A percentile compares a stretch with the other conserved stretches of the same genome.
These are phyloP conservation scores for Plectranthus barbatus DNA, from an alignment of 257 asterid species.

Conservation along the genomic window DNA sequence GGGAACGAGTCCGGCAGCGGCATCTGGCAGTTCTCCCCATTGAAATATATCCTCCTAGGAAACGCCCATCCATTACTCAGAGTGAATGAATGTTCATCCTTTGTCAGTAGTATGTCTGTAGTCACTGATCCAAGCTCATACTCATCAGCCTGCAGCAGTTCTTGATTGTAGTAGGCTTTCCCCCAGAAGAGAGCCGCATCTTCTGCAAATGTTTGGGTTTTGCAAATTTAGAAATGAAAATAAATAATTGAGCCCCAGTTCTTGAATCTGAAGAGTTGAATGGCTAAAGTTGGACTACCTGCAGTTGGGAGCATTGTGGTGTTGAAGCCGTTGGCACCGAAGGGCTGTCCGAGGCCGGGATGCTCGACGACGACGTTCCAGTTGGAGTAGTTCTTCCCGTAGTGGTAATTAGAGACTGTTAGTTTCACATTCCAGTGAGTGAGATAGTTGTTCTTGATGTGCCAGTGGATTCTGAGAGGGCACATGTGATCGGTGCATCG, in stretches of 20 bases:
- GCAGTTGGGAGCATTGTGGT: constrained; percentile 40
- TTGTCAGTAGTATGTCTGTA: constrained; percentile 48
- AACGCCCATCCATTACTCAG: constrained; percentile 64
- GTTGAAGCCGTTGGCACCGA: constrained; percentile 43
- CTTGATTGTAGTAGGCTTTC: constrained; percentile 30
- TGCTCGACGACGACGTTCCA: constrained; percentile 70
- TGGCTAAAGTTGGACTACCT: constrained; percentile 19
- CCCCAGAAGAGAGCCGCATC: constrained; percentile 72
- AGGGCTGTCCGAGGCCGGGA: constrained; percentile 43
- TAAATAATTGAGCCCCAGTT: not conserved
- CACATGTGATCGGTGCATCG: constrained; percentile 74
- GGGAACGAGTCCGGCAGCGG: constrained; percentile 64
- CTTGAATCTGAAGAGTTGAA: too few species aligned
- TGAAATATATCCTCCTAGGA: constrained; percentile 60
- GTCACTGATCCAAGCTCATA: constrained; percentile 43
- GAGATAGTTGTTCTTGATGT: constrained; percentile 39
- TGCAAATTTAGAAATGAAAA: not conserved
- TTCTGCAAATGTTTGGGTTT: constrained; percentile 28
- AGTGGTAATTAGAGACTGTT: constrained; percentile 55
- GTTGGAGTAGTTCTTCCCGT: constrained; percentile 41
- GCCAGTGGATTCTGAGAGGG: constrained; percentile 69
- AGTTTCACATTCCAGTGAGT: constrained; percentile 62
- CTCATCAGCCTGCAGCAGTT: constrained; percentile 34
- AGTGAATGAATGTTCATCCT: constrained; percentile 45
- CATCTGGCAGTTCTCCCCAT: constrained; percentile 67